These are phyloP conservation scores for Marsdenia floribunda DNA, from an alignment of 257 asterid species.

Conservation along the genomic window DNA sequence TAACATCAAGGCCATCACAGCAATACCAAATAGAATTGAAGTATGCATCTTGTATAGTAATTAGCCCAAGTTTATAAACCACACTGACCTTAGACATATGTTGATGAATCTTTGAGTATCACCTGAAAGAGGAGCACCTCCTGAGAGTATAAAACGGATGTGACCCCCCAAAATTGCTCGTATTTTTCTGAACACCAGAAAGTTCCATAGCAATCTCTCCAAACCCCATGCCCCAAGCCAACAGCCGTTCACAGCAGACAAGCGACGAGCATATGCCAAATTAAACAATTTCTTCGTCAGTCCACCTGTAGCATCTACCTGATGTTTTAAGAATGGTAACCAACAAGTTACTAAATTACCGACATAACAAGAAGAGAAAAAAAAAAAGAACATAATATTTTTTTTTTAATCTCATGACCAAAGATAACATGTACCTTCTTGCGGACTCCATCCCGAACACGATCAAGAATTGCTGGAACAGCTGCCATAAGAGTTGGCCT, in stretches of 20 bases:
- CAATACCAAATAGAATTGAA: not conserved
- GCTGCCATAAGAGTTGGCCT: conserved; percentile 90
- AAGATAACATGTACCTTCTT: conserved; percentile 55
- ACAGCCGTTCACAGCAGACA: conserved; percentile 84
- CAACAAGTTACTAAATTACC: conserved; percentile 11
- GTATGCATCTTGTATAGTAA: not conserved
- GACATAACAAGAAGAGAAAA: not conserved
- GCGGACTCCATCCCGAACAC: conserved; percentile 95
- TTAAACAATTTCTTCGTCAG: conserved; percentile 74
- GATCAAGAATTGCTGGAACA: conserved; percentile 97
- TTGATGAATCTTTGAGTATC: conserved; percentile 97
- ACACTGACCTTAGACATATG: conserved; percentile 89
- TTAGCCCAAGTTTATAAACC: conserved; percentile 18
- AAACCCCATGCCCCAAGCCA: conserved; percentile 99
- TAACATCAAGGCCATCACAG: too few relatives aligned
- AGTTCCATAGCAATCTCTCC: conserved; percentile 77
- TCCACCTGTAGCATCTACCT: conserved; percentile 90
- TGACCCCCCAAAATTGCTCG: conserved; percentile 94
- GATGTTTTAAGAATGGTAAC: conserved; percentile 26
- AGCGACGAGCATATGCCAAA: conserved; percentile 79
- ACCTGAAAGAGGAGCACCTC: conserved; percentile 96
- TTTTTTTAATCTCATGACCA: not conserved
- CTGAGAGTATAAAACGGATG: conserved; percentile 86
- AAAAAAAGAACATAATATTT: too few relatives aligned
- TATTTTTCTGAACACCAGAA: conserved; percentile 80